Conservation (phyloP, 805 yeast species). For the Cyberlindnera meyerae region DNA sequence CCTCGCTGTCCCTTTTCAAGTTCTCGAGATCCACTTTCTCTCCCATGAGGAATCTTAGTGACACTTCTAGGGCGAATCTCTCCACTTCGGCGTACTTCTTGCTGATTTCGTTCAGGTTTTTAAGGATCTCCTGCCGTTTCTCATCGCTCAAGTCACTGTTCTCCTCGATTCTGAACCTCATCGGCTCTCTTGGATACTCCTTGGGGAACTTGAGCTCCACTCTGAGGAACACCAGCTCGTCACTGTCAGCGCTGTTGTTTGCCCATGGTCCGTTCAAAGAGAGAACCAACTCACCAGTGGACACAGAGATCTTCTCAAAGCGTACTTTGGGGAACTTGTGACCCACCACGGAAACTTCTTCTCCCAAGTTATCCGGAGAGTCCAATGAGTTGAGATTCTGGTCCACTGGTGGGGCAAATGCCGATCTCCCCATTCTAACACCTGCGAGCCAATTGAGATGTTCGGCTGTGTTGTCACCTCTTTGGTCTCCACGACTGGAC, state of each 20-base stretch:
- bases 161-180: slow-evolving; percentile 68
- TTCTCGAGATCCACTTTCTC: slow-evolving; percentile 54
- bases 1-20: slow-evolving; percentile 33
- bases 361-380: slow-evolving; percentile 68
- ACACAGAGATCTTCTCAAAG: slow-evolving; percentile 83
- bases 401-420: slow-evolving; percentile 24
- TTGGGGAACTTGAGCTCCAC: slow-evolving; percentile 67
- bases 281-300: slow-evolving; percentile 73
- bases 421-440: slow-evolving; percentile 51
- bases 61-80: slow-evolving; percentile 73
- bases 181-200: slow-evolving; percentile 61
- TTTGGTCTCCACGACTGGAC: slow-evolving; percentile 33
- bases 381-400: slow-evolving; percentile 34
- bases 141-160: slow-evolving; percentile 59
- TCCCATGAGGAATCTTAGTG: slow-evolving; percentile 74
- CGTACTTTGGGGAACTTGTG: slow-evolving; percentile 82
- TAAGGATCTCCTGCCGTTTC: slow-evolving; percentile 46
- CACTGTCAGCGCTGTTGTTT: slow-evolving; percentile 27
- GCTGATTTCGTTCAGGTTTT: slow-evolving; percentile 51
- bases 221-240: slow-evolving; percentile 55
- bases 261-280: slow-evolving; percentile 83
- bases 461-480: slow-evolving; percentile 38
- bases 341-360: slow-evolving; percentile 85
- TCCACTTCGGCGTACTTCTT: slow-evolving; percentile 49
- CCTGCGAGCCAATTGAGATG: slow-evolving; percentile 93